Percentiles rank a stretch among this genome's conserved stretches.
Conservation (phyloP, 306 rosid genomes). For the Prunus salicina region DNA sequence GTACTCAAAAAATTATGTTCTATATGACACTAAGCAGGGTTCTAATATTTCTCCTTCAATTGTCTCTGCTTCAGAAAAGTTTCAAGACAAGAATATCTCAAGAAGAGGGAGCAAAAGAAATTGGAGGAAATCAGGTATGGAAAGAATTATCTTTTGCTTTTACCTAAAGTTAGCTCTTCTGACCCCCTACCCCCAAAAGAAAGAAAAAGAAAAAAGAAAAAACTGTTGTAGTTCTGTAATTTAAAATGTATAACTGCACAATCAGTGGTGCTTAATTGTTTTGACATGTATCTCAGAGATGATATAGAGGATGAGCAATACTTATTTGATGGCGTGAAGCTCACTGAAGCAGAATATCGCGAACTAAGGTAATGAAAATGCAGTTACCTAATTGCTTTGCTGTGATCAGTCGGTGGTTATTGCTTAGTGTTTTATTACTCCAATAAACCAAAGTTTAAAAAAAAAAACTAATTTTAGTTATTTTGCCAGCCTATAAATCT, state of each 20-base stretch:
- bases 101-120: slow-evolving; percentile 92
- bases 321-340: slow-evolving; percentile 71
- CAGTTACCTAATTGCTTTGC: neutral
- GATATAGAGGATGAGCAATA: slow-evolving; percentile 90
- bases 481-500: neutral
- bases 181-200: neutral
- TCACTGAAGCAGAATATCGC: slow-evolving; percentile 63
- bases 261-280: neutral
- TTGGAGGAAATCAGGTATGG: slow-evolving; percentile 78
- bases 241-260: neutral
- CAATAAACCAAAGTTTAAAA: neutral
- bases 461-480: neutral
- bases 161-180: neutral
- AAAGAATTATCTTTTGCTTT: slow-evolving; percentile 16
- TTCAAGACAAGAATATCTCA: slow-evolving; percentile 87
- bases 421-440: neutral
- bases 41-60: neutral
- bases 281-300: slow-evolving; percentile 49
- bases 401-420: neutral
- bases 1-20: neutral
- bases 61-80: slow-evolving; percentile 52
- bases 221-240: neutral
- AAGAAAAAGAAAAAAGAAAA: neutral
- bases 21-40: neutral
- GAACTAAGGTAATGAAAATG: slow-evolving; percentile 50